Percentiles rank a stretch among this genome's conserved stretches.
Conservation (phyloP, 345 rosid genomes). For the Hirschfeldia incana region DNA sequence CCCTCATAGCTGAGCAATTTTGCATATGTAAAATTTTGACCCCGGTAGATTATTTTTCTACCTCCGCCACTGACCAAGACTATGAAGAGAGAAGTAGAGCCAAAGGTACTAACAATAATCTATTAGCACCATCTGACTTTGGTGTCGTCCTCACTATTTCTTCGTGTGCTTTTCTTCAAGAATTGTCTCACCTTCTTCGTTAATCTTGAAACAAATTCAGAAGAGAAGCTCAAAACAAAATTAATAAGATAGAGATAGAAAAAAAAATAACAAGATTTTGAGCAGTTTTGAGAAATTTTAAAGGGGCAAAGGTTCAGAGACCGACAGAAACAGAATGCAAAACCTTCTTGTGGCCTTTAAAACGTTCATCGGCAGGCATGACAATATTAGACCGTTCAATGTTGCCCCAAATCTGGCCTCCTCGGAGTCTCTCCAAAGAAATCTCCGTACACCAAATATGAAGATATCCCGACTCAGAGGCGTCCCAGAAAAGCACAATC, state of each 20-base stretch:
- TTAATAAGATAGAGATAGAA: no score
- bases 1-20: no score
- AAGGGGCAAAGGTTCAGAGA: neutral
- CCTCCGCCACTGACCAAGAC: no score
- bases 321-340: neutral
- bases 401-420: neutral
- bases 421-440: neutral
- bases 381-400: neutral
- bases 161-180: slow-evolving; percentile 31
- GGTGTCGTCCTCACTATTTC: slow-evolving; percentile 28
- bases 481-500: neutral
- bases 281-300: no score
- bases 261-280: neutral
- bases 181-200: slow-evolving; percentile 54
- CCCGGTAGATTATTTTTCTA: no score
- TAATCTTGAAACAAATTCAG: slow-evolving; percentile 53
- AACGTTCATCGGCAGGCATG: neutral
- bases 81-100: no score
- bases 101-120: neutral
- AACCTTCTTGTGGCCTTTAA: neutral
- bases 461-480: neutral
- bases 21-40: no score
- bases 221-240: no score
- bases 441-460: neutral
- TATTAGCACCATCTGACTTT: slow-evolving; percentile 52